Evolutionary conservation across 257 asterid species (phyloP).

Genomic region (Solanum peruvianum): DNA sequence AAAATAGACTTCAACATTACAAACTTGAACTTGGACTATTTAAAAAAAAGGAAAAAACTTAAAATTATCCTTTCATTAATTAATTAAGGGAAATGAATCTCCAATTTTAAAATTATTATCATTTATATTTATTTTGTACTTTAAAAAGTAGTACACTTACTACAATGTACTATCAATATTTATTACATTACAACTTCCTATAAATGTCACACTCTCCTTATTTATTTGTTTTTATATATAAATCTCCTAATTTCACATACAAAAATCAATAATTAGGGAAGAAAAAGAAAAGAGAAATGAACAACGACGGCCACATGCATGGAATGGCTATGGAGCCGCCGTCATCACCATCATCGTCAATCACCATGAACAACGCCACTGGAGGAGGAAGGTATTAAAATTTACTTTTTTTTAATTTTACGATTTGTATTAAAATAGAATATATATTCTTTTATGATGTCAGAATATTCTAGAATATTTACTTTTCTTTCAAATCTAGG

Average conservation of each 20-base stretch:
- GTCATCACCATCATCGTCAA: neutral
- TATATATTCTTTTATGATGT: neutral
- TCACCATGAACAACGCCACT: slow-evolving; percentile 1
- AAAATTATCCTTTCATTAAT: neutral
- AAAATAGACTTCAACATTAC: neutral
- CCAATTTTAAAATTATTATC: neutral
- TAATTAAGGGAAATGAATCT: neutral
- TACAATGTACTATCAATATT: neutral
- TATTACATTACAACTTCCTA: neutral
- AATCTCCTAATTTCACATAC: neutral
- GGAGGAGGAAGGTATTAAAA: neutral
- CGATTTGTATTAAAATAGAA: neutral
- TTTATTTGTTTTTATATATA: neutral
- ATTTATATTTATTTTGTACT: neutral
- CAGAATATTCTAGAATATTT: neutral
- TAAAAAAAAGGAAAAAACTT: neutral
- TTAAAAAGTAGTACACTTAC: neutral
- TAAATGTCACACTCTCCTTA: neutral
- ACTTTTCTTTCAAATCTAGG: neutral
- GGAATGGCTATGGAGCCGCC: slow-evolving; percentile 26
- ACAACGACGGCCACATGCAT: neutral
- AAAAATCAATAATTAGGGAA: neutral
- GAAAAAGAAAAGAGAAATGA: neutral
- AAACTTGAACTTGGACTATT: neutral
- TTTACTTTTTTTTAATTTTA: neutral